Percentiles rank a stretch among this genome's conserved stretches.
Conservation (phyloP, 2,329 filamentous ascomycete species). For the Sordariomycetes sp. region DNA sequence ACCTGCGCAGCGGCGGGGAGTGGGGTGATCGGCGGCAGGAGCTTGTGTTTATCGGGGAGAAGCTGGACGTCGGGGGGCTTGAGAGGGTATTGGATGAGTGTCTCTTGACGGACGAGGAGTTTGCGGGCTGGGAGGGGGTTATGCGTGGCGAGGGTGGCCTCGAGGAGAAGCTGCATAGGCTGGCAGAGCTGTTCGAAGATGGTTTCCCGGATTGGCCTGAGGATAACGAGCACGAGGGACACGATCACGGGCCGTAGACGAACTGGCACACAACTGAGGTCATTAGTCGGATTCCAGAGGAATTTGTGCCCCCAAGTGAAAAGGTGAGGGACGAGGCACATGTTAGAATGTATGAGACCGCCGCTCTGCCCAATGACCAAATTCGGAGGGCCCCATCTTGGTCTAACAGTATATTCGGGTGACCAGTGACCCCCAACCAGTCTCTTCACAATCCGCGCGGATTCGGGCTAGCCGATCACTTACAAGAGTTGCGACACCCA, state of each 20-base stretch:
- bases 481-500: no score
- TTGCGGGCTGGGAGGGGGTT: conserved; percentile 37
- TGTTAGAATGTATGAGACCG: no score
- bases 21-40: conserved; percentile 66
- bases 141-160: conserved; percentile 30
- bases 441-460: no score
- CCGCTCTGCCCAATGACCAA: no score
- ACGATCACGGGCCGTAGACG: conserved; percentile 9
- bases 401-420: no score
- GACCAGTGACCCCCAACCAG: no score
- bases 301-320: no score
- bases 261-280: no score
- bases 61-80: conserved; percentile 41
- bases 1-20: conserved; percentile 40
- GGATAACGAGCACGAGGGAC: conserved; percentile 26
- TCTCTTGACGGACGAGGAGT: conserved; percentile 50
- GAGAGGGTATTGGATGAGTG: conserved; percentile 46
- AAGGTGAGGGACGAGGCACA: no score
- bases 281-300: no score
- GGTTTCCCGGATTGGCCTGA: conserved; percentile 44
- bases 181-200: conserved; percentile 45
- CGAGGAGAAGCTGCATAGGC: conserved; percentile 28
- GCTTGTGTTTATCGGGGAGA: conserved; percentile 63
- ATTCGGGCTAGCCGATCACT: no score
- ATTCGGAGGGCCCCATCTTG: no score